A percentile compares a stretch with the other conserved stretches of the same genome.
Conservation (phyloP, 2,329 filamentous ascomycete genomes). For the Fusarium longipes region DNA sequence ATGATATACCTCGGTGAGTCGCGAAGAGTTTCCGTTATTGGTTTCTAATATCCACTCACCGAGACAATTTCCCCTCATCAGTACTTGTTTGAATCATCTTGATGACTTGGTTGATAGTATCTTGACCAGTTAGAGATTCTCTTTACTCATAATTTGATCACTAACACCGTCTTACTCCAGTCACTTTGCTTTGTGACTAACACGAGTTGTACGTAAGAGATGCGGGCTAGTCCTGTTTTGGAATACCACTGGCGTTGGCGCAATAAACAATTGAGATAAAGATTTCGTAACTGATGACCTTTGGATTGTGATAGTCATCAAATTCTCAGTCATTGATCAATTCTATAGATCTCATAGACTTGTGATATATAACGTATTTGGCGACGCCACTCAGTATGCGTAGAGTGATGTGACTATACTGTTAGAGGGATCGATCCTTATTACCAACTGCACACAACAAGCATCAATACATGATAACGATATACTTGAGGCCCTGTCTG, state of each 20-base stretch:
- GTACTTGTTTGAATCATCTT: accelerated
- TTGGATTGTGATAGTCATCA: neutral
- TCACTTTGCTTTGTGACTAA: slow-evolving; percentile 16
- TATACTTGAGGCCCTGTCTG: too few relatives aligned
- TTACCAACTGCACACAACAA: too few relatives aligned
- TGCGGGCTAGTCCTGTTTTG: neutral
- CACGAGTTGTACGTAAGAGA: slow-evolving; percentile 20
- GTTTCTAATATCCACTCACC: neutral
- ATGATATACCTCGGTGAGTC: slow-evolving; percentile 8
- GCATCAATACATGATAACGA: too few relatives aligned
- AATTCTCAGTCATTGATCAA: neutral
- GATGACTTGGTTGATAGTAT: neutral
- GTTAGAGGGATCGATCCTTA: too few relatives aligned
- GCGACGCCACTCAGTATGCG: too few relatives aligned
- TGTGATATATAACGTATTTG: too few relatives aligned
- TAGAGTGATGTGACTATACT: too few relatives aligned
- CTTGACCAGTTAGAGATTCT: neutral
- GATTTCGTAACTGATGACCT: neutral
- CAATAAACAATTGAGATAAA: accelerated
- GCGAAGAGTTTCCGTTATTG: neutral
- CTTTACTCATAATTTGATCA: slow-evolving; percentile 20
- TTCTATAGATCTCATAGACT: too few relatives aligned
- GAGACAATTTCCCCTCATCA: neutral
- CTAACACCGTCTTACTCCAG: neutral
- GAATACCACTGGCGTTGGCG: neutral